phyloP scores from a whole-genome alignment of 2,329 filamentous ascomycete species.

The Aspergillus neotritici region DNA sequence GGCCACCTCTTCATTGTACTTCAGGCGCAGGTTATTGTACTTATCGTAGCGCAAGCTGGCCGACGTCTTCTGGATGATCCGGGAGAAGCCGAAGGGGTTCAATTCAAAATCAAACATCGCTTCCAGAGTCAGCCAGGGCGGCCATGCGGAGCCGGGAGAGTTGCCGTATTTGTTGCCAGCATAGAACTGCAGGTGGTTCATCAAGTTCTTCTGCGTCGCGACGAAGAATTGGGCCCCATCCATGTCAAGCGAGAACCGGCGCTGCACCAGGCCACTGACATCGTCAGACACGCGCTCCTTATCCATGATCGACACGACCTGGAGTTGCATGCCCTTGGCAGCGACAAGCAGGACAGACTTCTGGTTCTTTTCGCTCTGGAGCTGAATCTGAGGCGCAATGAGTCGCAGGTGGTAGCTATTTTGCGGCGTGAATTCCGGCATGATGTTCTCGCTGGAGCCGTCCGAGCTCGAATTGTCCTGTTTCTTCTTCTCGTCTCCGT shows the following conservation, averaged over 20 bases:
- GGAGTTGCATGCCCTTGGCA: constrained; percentile 95
- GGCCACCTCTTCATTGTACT: constrained; percentile 91
- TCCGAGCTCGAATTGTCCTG: constrained; percentile 29
- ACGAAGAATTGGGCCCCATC: constrained; percentile 98
- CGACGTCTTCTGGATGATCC: constrained; percentile 94
- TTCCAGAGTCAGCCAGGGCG: constrained; percentile 96
- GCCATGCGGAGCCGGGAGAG: constrained; percentile 79
- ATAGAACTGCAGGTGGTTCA: constrained; percentile 83
- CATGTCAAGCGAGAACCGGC: constrained; percentile 89
- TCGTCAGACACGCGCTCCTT: constrained; percentile 86
- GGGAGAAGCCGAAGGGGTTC: constrained; percentile 95
- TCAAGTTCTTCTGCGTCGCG: constrained; percentile 86
- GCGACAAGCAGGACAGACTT: constrained; percentile 96
- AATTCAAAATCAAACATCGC: constrained; percentile 95
- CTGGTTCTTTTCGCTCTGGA: constrained; percentile 96
- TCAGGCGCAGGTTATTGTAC: constrained; percentile 92
- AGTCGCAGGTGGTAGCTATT: constrained; percentile 92
- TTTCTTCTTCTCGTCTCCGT: constrained; percentile 40
- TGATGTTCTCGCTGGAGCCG: constrained; percentile 67
- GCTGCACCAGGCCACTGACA: constrained; percentile 91
- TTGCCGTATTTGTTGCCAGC: constrained; percentile 90
- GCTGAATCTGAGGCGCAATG: constrained; percentile 94
- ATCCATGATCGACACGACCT: constrained; percentile 97
- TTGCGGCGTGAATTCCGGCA: constrained; percentile 80
- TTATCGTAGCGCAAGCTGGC: constrained; percentile 94